Evolutionary conservation across 2,329 filamentous ascomycete species (phyloP).

Genomic region (Neocatenulostroma microsporum): DNA sequence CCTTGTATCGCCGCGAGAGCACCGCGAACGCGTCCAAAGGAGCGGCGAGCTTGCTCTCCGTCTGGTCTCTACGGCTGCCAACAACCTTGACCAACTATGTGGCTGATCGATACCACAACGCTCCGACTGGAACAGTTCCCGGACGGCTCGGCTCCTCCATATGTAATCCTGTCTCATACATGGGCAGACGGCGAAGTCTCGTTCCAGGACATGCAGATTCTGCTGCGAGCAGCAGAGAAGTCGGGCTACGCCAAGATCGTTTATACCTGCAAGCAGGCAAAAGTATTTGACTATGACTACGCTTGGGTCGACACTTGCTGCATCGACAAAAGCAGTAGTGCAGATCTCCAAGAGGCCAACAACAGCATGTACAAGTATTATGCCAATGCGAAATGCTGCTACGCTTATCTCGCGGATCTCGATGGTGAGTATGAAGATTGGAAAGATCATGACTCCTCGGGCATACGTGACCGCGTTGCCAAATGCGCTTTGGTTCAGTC

Average conservation of each 20-base stretch:
- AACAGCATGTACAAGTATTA: neutral
- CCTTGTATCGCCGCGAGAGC: no score
- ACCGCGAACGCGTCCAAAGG: no score
- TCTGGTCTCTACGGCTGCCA: no score
- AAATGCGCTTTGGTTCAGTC: neutral
- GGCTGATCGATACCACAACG: no score
- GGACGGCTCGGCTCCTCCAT: no score
- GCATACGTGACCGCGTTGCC: neutral
- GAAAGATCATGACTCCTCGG: neutral
- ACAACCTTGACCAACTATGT: no score
- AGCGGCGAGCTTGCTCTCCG: no score
- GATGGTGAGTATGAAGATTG: no score
- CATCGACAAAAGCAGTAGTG: slow-evolving; percentile 14
- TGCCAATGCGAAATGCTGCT: neutral
- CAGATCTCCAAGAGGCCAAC: slow-evolving; percentile 10
- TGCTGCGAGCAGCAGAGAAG: neutral
- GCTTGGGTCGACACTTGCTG: slow-evolving; percentile 21
- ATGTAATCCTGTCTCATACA: slow-evolving; percentile 32
- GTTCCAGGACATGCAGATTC: slow-evolving; percentile 9
- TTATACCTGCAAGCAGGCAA: slow-evolving; percentile 17
- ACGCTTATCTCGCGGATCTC: slow-evolving; percentile 6
- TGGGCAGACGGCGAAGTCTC: slow-evolving; percentile 24
- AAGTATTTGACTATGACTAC: slow-evolving; percentile 11
- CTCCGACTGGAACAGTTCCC: no score
- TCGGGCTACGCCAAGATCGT: no score